Percentiles rank a stretch among this genome's conserved stretches.
These are phyloP conservation scores for Ascochyta clinopodiicola DNA, from an alignment of 2,329 filamentous ascomycete genomes.

Conservation along the genomic window DNA sequence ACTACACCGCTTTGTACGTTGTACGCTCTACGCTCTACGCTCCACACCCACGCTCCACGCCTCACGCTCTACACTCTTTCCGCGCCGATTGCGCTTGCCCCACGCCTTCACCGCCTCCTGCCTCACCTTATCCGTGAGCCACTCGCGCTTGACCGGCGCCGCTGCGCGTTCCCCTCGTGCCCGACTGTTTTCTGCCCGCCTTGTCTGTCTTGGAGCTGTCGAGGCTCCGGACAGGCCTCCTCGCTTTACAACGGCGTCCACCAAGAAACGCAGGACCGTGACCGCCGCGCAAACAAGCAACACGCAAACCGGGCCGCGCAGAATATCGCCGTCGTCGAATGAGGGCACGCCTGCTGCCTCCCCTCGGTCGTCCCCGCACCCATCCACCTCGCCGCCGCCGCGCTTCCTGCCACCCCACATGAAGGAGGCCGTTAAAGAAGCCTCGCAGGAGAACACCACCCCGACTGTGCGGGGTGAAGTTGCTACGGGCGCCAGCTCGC, in stretches of 20 bases:
- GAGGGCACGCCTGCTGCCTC: slow-evolving; percentile 39
- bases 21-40: too few relatives aligned
- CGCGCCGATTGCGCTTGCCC: slow-evolving; percentile 31
- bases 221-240: slow-evolving; percentile 49
- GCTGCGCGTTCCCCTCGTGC: slow-evolving; percentile 11
- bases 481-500: slow-evolving; percentile 53
- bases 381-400: slow-evolving; percentile 47
- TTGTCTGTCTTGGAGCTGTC: slow-evolving; percentile 46
- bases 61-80: slow-evolving; percentile 19
- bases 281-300: slow-evolving; percentile 33
- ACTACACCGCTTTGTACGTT: slow-evolving; percentile 20
- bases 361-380: slow-evolving; percentile 48
- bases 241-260: slow-evolving; percentile 51
- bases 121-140: slow-evolving; percentile 9
- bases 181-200: slow-evolving; percentile 15
- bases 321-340: slow-evolving; percentile 41
- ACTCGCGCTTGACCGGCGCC: slow-evolving; percentile 26
- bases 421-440: slow-evolving; percentile 58
- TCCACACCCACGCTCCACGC: too few relatives aligned
- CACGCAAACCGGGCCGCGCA: slow-evolving; percentile 10
- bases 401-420: slow-evolving; percentile 64
- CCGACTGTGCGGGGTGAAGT: slow-evolving; percentile 43
- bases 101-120: slow-evolving; percentile 21
- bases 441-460: slow-evolving; percentile 33
- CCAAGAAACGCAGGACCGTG: slow-evolving; percentile 57